Base-by-base conservation (phyloP, 2,329 filamentous ascomycete genomes). In the Lizonia empirigonia region DNA sequence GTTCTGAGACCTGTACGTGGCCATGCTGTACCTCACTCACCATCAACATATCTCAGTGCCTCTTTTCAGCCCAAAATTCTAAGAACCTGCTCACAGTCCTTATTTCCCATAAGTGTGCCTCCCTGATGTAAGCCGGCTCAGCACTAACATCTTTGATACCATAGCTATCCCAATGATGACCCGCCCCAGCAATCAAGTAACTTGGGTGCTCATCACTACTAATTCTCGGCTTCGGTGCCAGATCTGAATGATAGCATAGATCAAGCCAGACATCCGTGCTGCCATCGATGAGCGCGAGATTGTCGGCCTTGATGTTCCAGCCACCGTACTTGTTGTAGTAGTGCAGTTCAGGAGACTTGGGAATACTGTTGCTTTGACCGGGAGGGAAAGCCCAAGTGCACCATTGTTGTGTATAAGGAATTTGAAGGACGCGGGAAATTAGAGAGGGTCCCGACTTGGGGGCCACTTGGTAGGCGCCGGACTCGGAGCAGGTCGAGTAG, bases 361-460 rank as follows among this genome's bases (percentile, higher is more conserved):
- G 77, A 18, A 82, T 75, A 23, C 60, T 57, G 55, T 79, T 80
- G 65, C 76, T 73, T 20, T 71, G 44, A 0, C 80, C 80, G 1
- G 70, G 53, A 1, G 79, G 76, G 55, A 82, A 83, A 1, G 80
- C 78, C 79, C 80, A 80, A n/a, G 60, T 74, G 57, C 80, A 82
- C 79, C 80, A 82, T 63, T 82, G 77, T 56, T 81, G 80, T 29
- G 79, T 82, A 63, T 82, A 82, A 32, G 74, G 68, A 7, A 72
- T 72, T 38, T 79, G 71, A 4, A 82, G 57, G 0, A 78, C 77
- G 5, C 78, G 73, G 1, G 78, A 80, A 15, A 83, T 68, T 2
- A 83, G 68, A 1, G 74, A 74, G 0, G 78, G 79, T 0, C 75
- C 75, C 6, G 71, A 60, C 16, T 71, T 63, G 0, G 76, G 73